Base-by-base conservation (phyloP, 2,329 filamentous ascomycete species). In the Helotiales sp. region DNA sequence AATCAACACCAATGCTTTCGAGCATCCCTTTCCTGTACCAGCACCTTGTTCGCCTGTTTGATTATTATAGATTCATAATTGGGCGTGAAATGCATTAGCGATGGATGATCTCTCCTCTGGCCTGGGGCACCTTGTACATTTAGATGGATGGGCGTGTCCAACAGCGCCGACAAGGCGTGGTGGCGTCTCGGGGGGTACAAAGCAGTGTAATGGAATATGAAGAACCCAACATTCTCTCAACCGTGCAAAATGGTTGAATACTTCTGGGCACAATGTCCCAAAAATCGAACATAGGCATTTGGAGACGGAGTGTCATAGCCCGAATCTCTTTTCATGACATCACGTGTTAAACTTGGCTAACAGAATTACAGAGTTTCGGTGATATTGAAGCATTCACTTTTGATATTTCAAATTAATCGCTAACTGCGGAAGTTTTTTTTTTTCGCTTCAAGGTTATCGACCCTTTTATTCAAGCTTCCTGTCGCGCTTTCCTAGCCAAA, bases 41-140 rank as follows among this genome's bases (percentile, higher is more conserved):
- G 72, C 75, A 75, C 61, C 63, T 69, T 71, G 49, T 70, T 69
- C 66, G 59, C 43, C 65, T 69, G 70, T 75, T 73, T 74, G 70
- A 73, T 70, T 73, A 74, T 72, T 67, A 74, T 75, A 77, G 70
- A 76, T 70, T 74, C 68, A 63, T 73, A 71, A 70, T 72, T 71
- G 74, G 47, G 72, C 70, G 69, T 63, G 69, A 72, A 68, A 71
- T 77, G 75, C 76, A 78, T 77, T 71, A 77, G 74, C 74, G 76
- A 76, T 70, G 75, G 72, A 75, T 72, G 70, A 77, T 74, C 75
- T 77, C 76, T 76, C 74, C 76, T 77, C 76, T 76, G 70, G 67
- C 58, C 65, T 67, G 50, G 61, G 71, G 65, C 66, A 68, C 65
- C 71, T 68, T 77, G 76, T 78, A 77, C 65, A 77, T 73, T 76